These are phyloP conservation scores for Dictyostelium purpureum DNA, from an alignment of 78 protist genomes.

Conservation along the genomic window DNA sequence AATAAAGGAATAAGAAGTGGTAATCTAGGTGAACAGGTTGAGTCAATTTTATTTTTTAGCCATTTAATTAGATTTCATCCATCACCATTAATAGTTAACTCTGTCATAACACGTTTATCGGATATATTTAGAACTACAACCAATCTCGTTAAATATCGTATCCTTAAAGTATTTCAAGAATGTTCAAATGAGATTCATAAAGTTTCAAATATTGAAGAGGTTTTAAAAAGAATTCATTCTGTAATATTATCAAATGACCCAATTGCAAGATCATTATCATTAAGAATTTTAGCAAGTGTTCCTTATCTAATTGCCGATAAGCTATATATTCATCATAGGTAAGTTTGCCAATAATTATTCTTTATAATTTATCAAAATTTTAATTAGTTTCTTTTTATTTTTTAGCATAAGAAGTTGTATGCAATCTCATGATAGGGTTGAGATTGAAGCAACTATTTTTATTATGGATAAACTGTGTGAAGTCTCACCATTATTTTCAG, in stretches of 20 bases:
- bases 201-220: constrained; percentile 41
- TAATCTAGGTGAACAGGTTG: constrained; percentile 68
- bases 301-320: constrained; percentile 64
- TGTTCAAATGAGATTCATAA: constrained; percentile 47
- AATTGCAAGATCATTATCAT: constrained; percentile 59
- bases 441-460: constrained; percentile 46
- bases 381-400: not conserved
- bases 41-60: constrained; percentile 38
- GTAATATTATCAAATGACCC: constrained; percentile 54
- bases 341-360: not conserved
- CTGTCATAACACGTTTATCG: constrained; percentile 21
- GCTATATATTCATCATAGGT: constrained; percentile 67
- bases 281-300: constrained; percentile 40
- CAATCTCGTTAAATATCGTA: constrained; percentile 25
- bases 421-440: constrained; percentile 68
- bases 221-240: constrained; percentile 58
- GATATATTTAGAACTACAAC: constrained; percentile 60
- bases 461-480: constrained; percentile 69
- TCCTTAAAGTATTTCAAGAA: constrained; percentile 68
- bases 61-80: constrained; percentile 61
- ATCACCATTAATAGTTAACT: constrained; percentile 25
- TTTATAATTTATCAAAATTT: not conserved
- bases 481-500: constrained; percentile 69
- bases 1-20: constrained; percentile 69
- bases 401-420: constrained; percentile 34